Conservation (phyloP, 768 basidiomycete genomes). For the Rubroboletus pulcherrimus region DNA sequence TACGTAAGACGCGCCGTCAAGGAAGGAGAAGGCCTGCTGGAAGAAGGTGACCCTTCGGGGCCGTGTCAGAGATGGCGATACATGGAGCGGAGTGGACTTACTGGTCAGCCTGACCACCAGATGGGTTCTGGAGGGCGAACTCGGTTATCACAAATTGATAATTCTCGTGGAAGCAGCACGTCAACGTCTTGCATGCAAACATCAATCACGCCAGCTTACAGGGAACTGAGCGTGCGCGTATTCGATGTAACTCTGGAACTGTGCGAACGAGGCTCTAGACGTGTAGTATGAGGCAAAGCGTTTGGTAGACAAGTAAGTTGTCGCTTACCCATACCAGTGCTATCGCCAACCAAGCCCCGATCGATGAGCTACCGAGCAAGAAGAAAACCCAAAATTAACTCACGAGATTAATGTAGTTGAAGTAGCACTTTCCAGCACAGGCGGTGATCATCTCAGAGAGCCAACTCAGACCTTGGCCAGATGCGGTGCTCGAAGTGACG, state of each 20-base stretch:
- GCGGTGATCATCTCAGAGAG: constrained; percentile 33
- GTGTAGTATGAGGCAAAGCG: background rate
- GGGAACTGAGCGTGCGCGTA: constrained; percentile 29
- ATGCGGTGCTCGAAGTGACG: constrained; percentile 29
- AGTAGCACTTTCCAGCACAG: constrained; percentile 34
- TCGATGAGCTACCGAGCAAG: background rate
- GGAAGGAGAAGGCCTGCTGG: constrained; percentile 32
- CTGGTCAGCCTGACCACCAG: constrained; percentile 30
- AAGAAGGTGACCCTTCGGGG: constrained; percentile 30
- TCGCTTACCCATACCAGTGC: constrained; percentile 31
- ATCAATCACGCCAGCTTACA: constrained; percentile 5
- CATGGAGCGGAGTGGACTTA: constrained; percentile 8
- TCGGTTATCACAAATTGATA: constrained; percentile 28
- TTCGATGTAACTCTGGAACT: constrained; percentile 30
- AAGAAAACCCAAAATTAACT: background rate
- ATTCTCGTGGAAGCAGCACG: constrained; percentile 1
- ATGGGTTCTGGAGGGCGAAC: constrained; percentile 31
- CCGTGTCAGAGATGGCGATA: background rate
- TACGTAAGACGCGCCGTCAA: constrained; percentile 29
- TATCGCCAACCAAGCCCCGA: background rate
- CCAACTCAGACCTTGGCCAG: constrained; percentile 36
- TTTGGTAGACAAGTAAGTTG: background rate
- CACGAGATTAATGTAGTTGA: constrained; percentile 35
- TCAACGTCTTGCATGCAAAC: constrained; percentile 2
- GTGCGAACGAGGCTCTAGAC: constrained; percentile 22